These are phyloP conservation scores for Ascochyta rabiei DNA, from an alignment of 2,329 filamentous ascomycete species.

Conservation along the genomic window DNA sequence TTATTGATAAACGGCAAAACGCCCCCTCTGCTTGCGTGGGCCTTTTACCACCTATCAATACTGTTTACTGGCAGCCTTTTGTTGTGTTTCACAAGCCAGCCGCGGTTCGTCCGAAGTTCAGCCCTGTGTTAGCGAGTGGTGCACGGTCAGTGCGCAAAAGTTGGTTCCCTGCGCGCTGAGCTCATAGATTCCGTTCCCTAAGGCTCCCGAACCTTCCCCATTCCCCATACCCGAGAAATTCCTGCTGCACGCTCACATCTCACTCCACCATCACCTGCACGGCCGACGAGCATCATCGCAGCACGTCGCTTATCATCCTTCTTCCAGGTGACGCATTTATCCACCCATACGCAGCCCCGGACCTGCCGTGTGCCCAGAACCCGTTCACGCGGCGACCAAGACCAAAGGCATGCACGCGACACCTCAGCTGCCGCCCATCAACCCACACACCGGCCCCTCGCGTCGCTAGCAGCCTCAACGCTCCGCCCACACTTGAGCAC, in stretches of 20 bases:
- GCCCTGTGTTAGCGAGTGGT: constrained; percentile 17
- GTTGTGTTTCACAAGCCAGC: constrained; percentile 12
- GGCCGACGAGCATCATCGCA: constrained; percentile 8
- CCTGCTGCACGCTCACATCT: constrained; percentile 22
- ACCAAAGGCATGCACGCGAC: constrained; percentile 48
- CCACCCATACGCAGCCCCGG: constrained; percentile 14
- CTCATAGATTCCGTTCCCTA: constrained; percentile 22
- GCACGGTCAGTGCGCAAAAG: constrained; percentile 27
- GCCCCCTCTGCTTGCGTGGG: neutral
- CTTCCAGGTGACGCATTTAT: constrained; percentile 13
- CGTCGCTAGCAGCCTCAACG: constrained; percentile 30
- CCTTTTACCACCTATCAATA: constrained; percentile 8
- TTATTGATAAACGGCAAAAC: constrained; percentile 4
- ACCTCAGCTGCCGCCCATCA: constrained; percentile 31
- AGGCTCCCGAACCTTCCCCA: constrained; percentile 18
- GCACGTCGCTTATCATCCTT: constrained; percentile 10
- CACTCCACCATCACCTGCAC: constrained; percentile 33
- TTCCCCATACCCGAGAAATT: constrained; percentile 34
- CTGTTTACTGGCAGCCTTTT: constrained; percentile 12
- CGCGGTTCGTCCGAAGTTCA: constrained; percentile 13
- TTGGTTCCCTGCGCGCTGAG: constrained; percentile 22
- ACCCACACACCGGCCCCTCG: constrained; percentile 18
- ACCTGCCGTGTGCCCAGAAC: constrained; percentile 20
- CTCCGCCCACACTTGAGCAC: constrained; percentile 10
- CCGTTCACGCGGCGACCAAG: constrained; percentile 42